Percentiles rank a stretch among this genome's conserved stretches.
These are phyloP conservation scores for Paraconiothyrium sp. DNA, from an alignment of 2,329 filamentous ascomycete species.

Conservation along the genomic window DNA sequence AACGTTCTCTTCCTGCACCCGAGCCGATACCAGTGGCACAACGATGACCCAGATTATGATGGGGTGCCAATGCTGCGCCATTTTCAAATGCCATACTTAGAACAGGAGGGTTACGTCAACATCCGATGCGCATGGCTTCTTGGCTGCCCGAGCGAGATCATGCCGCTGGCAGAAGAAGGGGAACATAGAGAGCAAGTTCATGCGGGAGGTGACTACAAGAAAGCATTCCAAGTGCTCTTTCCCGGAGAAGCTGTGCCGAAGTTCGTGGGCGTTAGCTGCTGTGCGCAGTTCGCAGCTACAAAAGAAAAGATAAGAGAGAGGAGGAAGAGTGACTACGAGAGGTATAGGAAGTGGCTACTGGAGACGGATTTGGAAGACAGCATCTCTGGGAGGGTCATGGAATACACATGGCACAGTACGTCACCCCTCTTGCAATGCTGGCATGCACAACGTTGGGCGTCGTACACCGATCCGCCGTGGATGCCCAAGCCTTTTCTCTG, in stretches of 20 bases:
- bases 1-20: slow-evolving; percentile 55
- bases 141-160: slow-evolving; percentile 62
- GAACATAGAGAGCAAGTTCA: slow-evolving; percentile 56
- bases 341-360: slow-evolving; percentile 60
- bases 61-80: slow-evolving; percentile 59
- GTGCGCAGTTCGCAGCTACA: slow-evolving; percentile 65
- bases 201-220: slow-evolving; percentile 60
- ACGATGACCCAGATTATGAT: slow-evolving; percentile 63
- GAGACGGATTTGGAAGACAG: slow-evolving; percentile 59
- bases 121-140: slow-evolving; percentile 63
- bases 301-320: slow-evolving; percentile 57
- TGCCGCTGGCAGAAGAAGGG: slow-evolving; percentile 53
- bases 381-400: slow-evolving; percentile 63
- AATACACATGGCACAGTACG: slow-evolving; percentile 69
- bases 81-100: slow-evolving; percentile 60
- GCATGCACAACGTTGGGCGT: slow-evolving; percentile 1
- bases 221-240: slow-evolving; percentile 62
- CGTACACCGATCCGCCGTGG: slow-evolving; percentile 8
- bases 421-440: slow-evolving; percentile 23
- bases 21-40: slow-evolving; percentile 59
- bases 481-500: not conserved
- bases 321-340: slow-evolving; percentile 59
- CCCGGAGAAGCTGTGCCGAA: slow-evolving; percentile 52
- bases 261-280: slow-evolving; percentile 61
- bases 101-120: slow-evolving; percentile 62